A percentile compares a stretch with the other conserved stretches of the same genome.
These are phyloP conservation scores for Nissolia schottii DNA, from an alignment of 306 rosid genomes.

Conservation along the genomic window DNA sequence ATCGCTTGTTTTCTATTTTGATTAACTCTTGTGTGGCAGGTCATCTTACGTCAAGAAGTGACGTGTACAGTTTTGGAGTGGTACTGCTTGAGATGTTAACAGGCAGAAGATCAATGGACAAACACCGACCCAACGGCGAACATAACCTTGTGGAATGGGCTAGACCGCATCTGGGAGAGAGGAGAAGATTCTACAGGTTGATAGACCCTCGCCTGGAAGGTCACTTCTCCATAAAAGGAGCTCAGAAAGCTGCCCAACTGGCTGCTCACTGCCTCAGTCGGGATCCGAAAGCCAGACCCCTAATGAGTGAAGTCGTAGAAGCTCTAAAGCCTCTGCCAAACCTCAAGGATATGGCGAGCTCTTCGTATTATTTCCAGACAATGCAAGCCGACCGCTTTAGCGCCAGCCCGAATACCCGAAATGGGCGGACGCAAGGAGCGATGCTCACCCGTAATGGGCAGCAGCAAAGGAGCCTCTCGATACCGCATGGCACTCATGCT, in stretches of 20 bases:
- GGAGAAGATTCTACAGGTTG: slow-evolving; percentile 79
- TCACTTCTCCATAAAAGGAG: slow-evolving; percentile 91
- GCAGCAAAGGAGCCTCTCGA: slow-evolving; percentile 70
- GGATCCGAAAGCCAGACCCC: slow-evolving; percentile 88
- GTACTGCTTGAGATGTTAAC: slow-evolving; percentile 92
- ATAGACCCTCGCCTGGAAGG: slow-evolving; percentile 96
- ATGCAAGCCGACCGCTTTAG: slow-evolving; percentile 66
- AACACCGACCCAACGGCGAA: slow-evolving; percentile 88
- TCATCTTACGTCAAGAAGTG: slow-evolving; percentile 95
- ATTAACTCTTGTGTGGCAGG: slow-evolving; percentile 45
- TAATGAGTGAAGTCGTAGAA: slow-evolving; percentile 93
- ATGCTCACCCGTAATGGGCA: slow-evolving; percentile 62
- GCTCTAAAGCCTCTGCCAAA: slow-evolving; percentile 82
- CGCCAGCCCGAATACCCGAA: slow-evolving; percentile 68
- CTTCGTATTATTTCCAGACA: slow-evolving; percentile 85
- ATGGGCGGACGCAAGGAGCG: slow-evolving; percentile 57
- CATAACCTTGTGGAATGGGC: slow-evolving; percentile 99
- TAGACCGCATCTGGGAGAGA: slow-evolving; percentile 89
- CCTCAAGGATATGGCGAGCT: slow-evolving; percentile 98
- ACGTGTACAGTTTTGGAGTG: slow-evolving; percentile 94
- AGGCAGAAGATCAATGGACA: slow-evolving; percentile 98
- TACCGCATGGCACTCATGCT: slow-evolving; percentile 68
- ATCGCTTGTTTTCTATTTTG: background rate
- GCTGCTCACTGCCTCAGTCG: slow-evolving; percentile 90
- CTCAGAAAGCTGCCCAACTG: slow-evolving; percentile 81